Base-by-base conservation (phyloP, 441 rosid genomes). In the Bruguiera hainesii region DNA sequence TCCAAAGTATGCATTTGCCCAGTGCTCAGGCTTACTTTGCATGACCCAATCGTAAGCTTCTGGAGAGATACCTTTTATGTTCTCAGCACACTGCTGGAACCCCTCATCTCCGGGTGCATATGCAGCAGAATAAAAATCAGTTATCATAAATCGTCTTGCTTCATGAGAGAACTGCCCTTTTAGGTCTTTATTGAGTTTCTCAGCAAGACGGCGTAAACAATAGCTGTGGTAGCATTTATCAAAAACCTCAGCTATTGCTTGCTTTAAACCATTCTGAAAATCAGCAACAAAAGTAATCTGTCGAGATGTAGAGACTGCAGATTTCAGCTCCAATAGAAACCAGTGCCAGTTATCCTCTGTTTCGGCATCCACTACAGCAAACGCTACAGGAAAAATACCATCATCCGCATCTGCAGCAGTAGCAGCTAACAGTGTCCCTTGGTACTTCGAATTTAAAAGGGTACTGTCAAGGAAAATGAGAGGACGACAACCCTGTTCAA, bases 21-120 rank as follows among this genome's bases (percentile, higher is more conserved):
- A 81, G 66, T 75, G 82, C 56, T 75, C 78, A 0, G 82, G 84
- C 71, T 78, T 80, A 33, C 80, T 81, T 33, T 78, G 76, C 37
- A 81, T 20, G 30, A 81, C 75, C 84, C 84, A 81, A 42, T 78
- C 53, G 37, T 78, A 78, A 49, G 84, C 84, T 57, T 78, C 76
- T 0, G 65, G 69, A 13, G 84, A 81, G 21, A 81, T 81, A 5
- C 78, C 74, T 66, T 78, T 81, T 59, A 78, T 81, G 76, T 69
- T 78, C 61, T 73, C 82, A 35, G 64, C 64, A 31, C 16, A 63
- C 52, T 26, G 72, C 26, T 73, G 76, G 69, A 73, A 73, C 19
- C 69, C 72, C 62, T 73, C 72, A 9, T 63, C 56, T 29, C 69
- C 63, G 23, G 76, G 69, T 20, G 76, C 76, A 58, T 63, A 68